Base-by-base conservation (phyloP, 805 yeast species). In the Candida arabinofermentans region DNA sequence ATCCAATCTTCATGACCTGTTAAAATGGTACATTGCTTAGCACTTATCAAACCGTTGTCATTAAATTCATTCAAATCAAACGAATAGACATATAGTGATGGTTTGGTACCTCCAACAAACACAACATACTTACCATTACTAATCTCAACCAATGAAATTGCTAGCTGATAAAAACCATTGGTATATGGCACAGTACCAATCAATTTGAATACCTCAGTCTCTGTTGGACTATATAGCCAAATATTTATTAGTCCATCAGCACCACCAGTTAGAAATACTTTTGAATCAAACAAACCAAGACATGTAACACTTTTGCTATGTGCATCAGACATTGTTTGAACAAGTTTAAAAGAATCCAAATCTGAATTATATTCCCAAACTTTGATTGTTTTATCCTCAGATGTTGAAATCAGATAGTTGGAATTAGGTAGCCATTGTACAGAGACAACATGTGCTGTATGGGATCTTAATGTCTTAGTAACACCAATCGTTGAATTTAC, bases 1-100 rank as follows among this genome's bases (percentile, higher is more conserved):
- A 93, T 77, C 99, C 99, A 93, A 62, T 90, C 96, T 63, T 93
- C 99, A 60, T 93, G 99, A 4, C 99, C 99, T 22, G 80, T 73
- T 26, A 93, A 63, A 8, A 66, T 66, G 1, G 89, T 84, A 24
- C 71, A 67, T 40, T 65, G 67, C 8, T 53, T 39, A 32, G 72
- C 64, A 10, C 49, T 42, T 2, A 37, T 32, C 12, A 63, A 27
- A 10, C 41, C 26, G 5, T 45, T 38, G 8, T 39, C 33, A 3
- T n/a, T 22, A 10, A 4, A 42, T 36, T 49, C 42, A 37, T 1
- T 48, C 43, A 59, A 37, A 9, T 49, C 54, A 46, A 80, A 74
- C 0, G 81, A 61, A 51, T 77, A 79, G 4, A 86, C 69, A 44
- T 71, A 78, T 5, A 90, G 55, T 24, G 59, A 55, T 8, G 73